Conservation (phyloP, 352 stramenopile genomes). For the Globisporangium yorkense region DNA sequence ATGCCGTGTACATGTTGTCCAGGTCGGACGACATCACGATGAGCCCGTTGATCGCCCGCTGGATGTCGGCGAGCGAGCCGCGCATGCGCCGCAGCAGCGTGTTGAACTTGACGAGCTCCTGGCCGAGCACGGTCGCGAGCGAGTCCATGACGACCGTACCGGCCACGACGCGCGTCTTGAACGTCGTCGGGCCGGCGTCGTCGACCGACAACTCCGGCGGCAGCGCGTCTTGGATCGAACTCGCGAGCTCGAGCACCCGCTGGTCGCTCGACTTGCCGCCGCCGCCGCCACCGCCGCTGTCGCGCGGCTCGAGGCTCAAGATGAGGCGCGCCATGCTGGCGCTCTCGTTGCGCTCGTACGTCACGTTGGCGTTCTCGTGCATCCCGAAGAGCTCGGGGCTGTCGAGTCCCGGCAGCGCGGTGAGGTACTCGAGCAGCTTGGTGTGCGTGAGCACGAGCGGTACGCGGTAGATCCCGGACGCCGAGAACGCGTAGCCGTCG, state of each 20-base stretch:
- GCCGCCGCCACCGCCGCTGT: slow-evolving; percentile 46
- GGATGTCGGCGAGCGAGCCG: slow-evolving; percentile 71
- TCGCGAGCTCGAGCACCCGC: slow-evolving; percentile 68
- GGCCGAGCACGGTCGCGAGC: slow-evolving; percentile 88
- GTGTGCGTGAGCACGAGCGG: slow-evolving; percentile 37
- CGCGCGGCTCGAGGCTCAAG: slow-evolving; percentile 85
- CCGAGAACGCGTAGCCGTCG: slow-evolving; percentile 84
- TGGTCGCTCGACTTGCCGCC: slow-evolving; percentile 74
- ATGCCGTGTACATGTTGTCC: slow-evolving; percentile 95
- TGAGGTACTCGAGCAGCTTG: slow-evolving; percentile 78
- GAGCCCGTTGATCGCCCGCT: slow-evolving; percentile 76
- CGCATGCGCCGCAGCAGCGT: slow-evolving; percentile 82
- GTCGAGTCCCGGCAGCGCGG: slow-evolving; percentile 77
- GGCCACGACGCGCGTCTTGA: slow-evolving; percentile 81
- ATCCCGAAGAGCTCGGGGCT: slow-evolving; percentile 94
- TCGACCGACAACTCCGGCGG: slow-evolving; percentile 69
- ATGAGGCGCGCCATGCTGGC: slow-evolving; percentile 86
- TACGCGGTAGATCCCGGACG: slow-evolving; percentile 86
- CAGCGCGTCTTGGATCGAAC: slow-evolving; percentile 58
- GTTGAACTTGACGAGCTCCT: slow-evolving; percentile 96
- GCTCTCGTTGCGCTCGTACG: slow-evolving; percentile 91
- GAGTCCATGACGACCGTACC: slow-evolving; percentile 89
- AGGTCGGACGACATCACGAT: slow-evolving; percentile 94
- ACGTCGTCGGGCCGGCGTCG: slow-evolving; percentile 87
- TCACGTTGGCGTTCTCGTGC: slow-evolving; percentile 95